Evolutionary conservation across 495 filamentous ascomycete genomes (phyloP).

Genomic region (Penicillium diatomitis): DNA sequence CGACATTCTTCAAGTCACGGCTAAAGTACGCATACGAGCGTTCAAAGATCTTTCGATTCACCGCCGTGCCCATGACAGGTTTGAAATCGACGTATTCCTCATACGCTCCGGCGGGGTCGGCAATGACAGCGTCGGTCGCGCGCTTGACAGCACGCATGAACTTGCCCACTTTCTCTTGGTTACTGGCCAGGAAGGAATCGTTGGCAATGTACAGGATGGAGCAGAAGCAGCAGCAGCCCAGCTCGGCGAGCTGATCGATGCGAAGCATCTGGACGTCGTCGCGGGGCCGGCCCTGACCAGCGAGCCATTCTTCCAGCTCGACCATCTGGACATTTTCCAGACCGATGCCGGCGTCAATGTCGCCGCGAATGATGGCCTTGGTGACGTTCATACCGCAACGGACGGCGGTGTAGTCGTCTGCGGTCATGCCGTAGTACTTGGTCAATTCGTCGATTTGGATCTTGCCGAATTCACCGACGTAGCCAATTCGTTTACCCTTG

Average conservation of each 20-base stretch:
- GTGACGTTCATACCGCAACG: slow-evolving; percentile 57
- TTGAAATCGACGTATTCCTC: slow-evolving; percentile 59
- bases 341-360: slow-evolving; percentile 61
- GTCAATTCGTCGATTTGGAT: slow-evolving; percentile 69
- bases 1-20: slow-evolving; percentile 59
- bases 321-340: slow-evolving; percentile 70
- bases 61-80: slow-evolving; percentile 52
- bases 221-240: slow-evolving; percentile 70
- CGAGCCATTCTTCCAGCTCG: slow-evolving; percentile 62
- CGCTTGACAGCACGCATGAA: slow-evolving; percentile 59
- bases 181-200: slow-evolving; percentile 51
- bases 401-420: slow-evolving; percentile 59
- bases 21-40: slow-evolving; percentile 64
- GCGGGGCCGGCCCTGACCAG: slow-evolving; percentile 46
- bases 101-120: slow-evolving; percentile 47
- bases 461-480: slow-evolving; percentile 68
- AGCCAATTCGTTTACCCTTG: slow-evolving; percentile 60
- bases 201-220: slow-evolving; percentile 65
- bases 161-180: slow-evolving; percentile 47
- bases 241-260: slow-evolving; percentile 62
- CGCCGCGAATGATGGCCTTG: slow-evolving; percentile 55
- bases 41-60: slow-evolving; percentile 67
- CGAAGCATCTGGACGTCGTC: slow-evolving; percentile 62
- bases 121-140: slow-evolving; percentile 57
- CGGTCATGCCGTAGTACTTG: slow-evolving; percentile 61